These are phyloP conservation scores for thale cress (Arabidopsis thaliana) DNA, from an alignment of 345 rosid species.

Conservation along the genomic window TAIR10.1 NC_003076.8:9379501-9380000, in stretches of 20 bases:
- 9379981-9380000: too few species aligned
- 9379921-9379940: not conserved
- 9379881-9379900: slow-evolving; percentile 9
- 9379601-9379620: too few species aligned
- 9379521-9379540: not conserved
- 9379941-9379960: too few species aligned
- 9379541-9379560: not conserved
- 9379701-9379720: not conserved
- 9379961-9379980: too few species aligned
- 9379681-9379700: not conserved
- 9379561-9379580: not conserved
- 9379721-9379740: not conserved
- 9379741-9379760: not conserved
- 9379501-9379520: slow-evolving; percentile 16
- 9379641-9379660: not conserved
- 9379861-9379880: slow-evolving; percentile 15
- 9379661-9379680: too few species aligned
- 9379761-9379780: slow-evolving; percentile 4
- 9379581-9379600: not conserved
- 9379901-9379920: slow-evolving; percentile 10
- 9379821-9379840: slow-evolving; percentile 13
- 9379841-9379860: slow-evolving; percentile 12
- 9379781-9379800: slow-evolving; percentile 8
- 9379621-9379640: not conserved
- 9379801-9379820: not conserved